Base-by-base conservation (phyloP, 2,329 filamentous ascomycete genomes). In the Chaetomium sp. region DNA sequence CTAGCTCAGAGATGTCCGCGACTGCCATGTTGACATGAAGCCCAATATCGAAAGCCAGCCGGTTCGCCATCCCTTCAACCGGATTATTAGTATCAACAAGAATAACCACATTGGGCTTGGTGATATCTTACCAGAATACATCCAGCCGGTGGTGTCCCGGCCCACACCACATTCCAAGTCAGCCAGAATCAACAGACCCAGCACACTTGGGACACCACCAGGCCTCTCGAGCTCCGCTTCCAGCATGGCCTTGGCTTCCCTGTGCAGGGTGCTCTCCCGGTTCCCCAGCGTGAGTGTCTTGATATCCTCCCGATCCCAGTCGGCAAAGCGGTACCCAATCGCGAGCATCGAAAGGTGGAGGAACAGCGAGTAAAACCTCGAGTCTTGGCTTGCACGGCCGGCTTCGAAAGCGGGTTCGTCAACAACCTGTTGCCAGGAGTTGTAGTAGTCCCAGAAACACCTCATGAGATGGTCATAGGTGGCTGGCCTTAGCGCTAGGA, bases 111-210 rank as follows among this genome's bases (percentile, higher is more conserved):
- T 12, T 25, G 70, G 66, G n/a, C 71, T n/a, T 6, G 35, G 60
- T 9, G 16, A 65, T 68, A 69, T 74, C 76, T 76, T 72, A 75
- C 81, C 82, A 5, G 80, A 78, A 71, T 84, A 84, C 75, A 85
- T 81, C 83, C 83, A 85, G 2, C 82, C 83, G 0, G 81, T 76
- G 60, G 83, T 82, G 61, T 85, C 83, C 58, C 83, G 74, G 3
- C 83, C 83, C 21, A 84, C 79, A 58, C 81, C 81, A 64, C 81
- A 84, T 68, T 85, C 83, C 6, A 85, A 72, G 65, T 85, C 83
- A 4, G 82, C 80, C 3, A 85, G 74, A 3, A 85, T 71, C 19
- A 85, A 71, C 16, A 85, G 74, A 0, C 81, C 83, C 61, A 83
- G 82, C 1, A 85, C 81, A 25, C 79, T 81, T 4, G 83, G 79